Evolutionary conservation across 2,329 filamentous ascomycete genomes (phyloP), one percentile per base, ranked within the genome.

Genomic region (Ceratocystiopsis brevicomis): DNA sequence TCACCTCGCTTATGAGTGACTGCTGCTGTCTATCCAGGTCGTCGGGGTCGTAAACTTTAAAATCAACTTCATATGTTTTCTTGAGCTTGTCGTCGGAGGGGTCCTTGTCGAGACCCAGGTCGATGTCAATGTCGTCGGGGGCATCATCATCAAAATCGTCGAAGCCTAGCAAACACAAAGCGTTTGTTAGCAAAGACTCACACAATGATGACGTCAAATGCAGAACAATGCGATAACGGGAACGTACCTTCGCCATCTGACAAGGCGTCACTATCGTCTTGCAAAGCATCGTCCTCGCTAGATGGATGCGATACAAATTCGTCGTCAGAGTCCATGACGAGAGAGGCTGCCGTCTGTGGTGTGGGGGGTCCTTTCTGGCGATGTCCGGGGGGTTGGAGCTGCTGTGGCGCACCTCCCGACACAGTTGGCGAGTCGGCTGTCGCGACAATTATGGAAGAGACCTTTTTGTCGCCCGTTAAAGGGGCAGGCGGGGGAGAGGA

Each of bases 241-340:
- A 14, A 55, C 57, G 39, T 53, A 71, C 69, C 69, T 53, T 72
- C 69, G 16, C 55, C 64, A 6, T 57, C 68, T 1, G 69, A 73
- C 48, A 72, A 33, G 60, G 84, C 86, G 52, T 84, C 86, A 52
- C 81, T 86, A 47, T 81, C 77, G 53, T 86, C 81, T 49, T 81
- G 72, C 59, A 80, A 70, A 47, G 84, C 73, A 50, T 82, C 78
- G 44, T 79, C 77, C 37, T 78, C 79, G 56, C 81, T 93, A 37
- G 83, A 88, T 53, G 78, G 69, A 56, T 78, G 76, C 53, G 82
- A 92, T 72, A 90, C 81, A 60, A 87, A 87, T 47, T 95, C 88
- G 56, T 95, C 86, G 54, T 96, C 88, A 10, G 87, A 95, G 64
- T 94, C 86, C 87, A 95, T 95, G 50, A 67, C 73, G 59, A 65